phyloP scores from a whole-genome alignment of 257 asterid genomes.

The Paulownia fortunei region DNA sequence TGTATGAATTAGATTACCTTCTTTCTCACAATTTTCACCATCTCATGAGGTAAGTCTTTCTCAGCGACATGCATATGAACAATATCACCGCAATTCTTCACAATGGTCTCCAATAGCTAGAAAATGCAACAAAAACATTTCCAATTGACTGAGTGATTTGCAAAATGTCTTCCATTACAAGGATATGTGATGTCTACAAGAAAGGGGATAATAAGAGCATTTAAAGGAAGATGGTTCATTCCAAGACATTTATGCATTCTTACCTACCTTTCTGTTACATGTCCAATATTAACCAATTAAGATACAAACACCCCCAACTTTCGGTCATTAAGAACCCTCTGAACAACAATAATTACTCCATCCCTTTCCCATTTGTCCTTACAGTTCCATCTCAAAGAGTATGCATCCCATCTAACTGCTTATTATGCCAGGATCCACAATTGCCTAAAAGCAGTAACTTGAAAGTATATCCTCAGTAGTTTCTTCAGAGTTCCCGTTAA shows the following conservation, averaged over 20 bases:
- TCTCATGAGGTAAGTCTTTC: slow-evolving; percentile 74
- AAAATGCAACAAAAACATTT: slow-evolving; percentile 35
- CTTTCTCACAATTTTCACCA: slow-evolving; percentile 77
- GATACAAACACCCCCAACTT: slow-evolving; percentile 11
- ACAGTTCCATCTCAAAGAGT: slow-evolving; percentile 5
- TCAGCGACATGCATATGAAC: slow-evolving; percentile 86
- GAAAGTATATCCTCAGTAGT: not conserved
- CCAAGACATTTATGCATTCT: slow-evolving; percentile 14
- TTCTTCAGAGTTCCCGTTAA: slow-evolving; percentile 1
- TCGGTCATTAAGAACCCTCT: slow-evolving; percentile 20
- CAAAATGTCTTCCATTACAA: slow-evolving; percentile 31
- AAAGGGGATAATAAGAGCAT: slow-evolving; percentile 22
- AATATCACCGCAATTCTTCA: slow-evolving; percentile 80
- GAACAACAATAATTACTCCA: not conserved
- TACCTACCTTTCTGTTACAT: slow-evolving; percentile 12
- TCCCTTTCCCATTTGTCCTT: not conserved
- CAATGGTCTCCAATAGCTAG: slow-evolving; percentile 80
- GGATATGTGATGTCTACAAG: slow-evolving; percentile 35
- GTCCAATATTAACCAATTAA: not conserved
- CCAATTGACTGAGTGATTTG: slow-evolving; percentile 25
- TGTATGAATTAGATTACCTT: slow-evolving; percentile 57
- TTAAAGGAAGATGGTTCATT: slow-evolving; percentile 20
- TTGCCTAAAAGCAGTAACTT: slow-evolving; percentile 2
- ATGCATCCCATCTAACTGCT: slow-evolving; percentile 13
- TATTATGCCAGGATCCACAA: not conserved